phyloP scores from a whole-genome alignment of 805 yeast species.

The Metschnikowia cubensis region DNA sequence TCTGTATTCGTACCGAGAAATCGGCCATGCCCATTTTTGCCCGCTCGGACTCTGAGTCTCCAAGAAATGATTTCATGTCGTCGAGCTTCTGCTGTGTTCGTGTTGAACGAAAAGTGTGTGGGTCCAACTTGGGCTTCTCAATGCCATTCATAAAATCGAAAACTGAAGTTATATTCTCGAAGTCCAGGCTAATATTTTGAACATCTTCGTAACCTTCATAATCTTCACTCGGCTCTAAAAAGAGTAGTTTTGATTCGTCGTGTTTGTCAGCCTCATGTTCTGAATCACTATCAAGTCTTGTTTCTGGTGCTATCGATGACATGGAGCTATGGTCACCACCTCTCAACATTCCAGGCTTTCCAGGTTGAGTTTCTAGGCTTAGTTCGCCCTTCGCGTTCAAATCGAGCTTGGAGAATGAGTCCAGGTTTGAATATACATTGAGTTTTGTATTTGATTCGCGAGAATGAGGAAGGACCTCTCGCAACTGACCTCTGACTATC shows the following conservation, averaged over 20 bases:
- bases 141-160: conserved; percentile 11
- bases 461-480: neutral
- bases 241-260: neutral
- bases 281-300: neutral
- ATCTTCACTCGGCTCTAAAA: neutral
- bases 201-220: neutral
- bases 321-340: neutral
- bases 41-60: neutral
- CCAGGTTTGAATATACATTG: neutral
- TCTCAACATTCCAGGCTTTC: neutral
- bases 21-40: conserved; percentile 4
- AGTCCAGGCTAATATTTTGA: neutral
- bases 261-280: neutral
- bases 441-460: neutral
- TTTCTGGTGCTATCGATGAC: neutral
- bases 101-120: conserved; percentile 10
- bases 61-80: conserved; percentile 29
- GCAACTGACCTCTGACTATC: neutral
- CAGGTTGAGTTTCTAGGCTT: neutral
- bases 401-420: neutral
- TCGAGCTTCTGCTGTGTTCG: conserved; percentile 35
- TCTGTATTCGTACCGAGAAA: conserved; percentile 30
- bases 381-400: neutral
- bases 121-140: neutral
- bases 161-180: conserved; percentile 6